phyloP scores from a whole-genome alignment of 768 basidiomycete species.

The Hygrophorus pudorinus region DNA sequence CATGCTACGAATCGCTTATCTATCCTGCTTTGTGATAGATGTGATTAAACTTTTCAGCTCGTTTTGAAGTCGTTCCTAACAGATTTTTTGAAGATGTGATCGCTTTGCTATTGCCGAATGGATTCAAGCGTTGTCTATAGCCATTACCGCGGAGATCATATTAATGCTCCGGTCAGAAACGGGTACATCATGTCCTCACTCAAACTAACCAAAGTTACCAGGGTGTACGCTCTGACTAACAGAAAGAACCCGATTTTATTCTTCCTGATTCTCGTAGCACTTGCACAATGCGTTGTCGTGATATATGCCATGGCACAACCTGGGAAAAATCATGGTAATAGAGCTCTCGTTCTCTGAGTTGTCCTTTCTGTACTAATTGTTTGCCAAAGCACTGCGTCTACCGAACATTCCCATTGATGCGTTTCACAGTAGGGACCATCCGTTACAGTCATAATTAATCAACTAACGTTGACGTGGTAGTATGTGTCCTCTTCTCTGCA shows the following conservation, averaged over 20 bases:
- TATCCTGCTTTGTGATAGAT: not conserved
- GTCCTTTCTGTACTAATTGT: not conserved
- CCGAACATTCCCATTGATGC: constrained; percentile 12
- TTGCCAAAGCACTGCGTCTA: constrained; percentile 5
- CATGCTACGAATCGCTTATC: not conserved
- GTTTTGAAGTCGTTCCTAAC: too few species aligned
- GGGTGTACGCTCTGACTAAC: not conserved
- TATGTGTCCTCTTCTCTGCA: constrained; percentile 12
- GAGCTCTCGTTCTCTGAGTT: too few species aligned
- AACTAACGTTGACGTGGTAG: not conserved
- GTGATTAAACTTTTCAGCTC: too few species aligned
- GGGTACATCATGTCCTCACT: not conserved
- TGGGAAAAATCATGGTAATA: not conserved
- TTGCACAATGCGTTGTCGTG: not conserved
- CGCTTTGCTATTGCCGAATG: constrained; percentile 5
- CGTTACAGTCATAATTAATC: not conserved
- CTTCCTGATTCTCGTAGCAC: not conserved
- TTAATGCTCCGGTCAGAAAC: not conserved
- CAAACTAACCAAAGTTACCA: too few species aligned
- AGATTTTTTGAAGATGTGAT: not conserved
- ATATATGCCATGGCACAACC: not conserved
- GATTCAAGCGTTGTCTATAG: constrained; percentile 1
- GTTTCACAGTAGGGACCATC: constrained; percentile 8
- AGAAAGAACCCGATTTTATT: not conserved
- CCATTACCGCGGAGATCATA: not conserved